A percentile compares a stretch with the other conserved stretches of the same genome.
Evolutionary conservation across 768 basidiomycete genomes (phyloP).

Genomic region (Saitozyma sp.): DNA sequence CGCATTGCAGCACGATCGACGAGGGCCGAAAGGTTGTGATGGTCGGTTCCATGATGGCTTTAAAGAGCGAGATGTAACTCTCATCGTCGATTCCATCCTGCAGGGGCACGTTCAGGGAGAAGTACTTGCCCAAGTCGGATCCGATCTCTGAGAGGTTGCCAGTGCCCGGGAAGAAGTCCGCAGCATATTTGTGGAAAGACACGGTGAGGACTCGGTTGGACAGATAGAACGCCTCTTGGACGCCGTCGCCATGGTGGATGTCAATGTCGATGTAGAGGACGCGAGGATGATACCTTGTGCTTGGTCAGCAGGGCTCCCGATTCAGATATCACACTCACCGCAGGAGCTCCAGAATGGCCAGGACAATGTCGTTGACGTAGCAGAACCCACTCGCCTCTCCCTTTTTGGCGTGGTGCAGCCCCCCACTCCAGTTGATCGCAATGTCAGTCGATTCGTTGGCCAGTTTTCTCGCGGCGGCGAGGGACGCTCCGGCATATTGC

Average conservation of each 20-base stretch:
- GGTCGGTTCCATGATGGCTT: slow-evolving; percentile 91
- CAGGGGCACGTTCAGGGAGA: slow-evolving; percentile 89
- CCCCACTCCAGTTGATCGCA: slow-evolving; percentile 98
- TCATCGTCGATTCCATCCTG: slow-evolving; percentile 97
- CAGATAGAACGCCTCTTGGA: slow-evolving; percentile 96
- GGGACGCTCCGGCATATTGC: slow-evolving; percentile 88
- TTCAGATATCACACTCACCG: slow-evolving; percentile 57
- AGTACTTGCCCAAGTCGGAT: slow-evolving; percentile 80
- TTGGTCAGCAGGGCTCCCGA: slow-evolving; percentile 2
- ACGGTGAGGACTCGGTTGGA: slow-evolving; percentile 98
- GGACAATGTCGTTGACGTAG: slow-evolving; percentile 94
- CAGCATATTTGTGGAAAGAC: slow-evolving; percentile 98
- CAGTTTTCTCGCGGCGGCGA: slow-evolving; percentile 87
- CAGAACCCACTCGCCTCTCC: slow-evolving; percentile 98
- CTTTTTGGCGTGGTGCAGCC: slow-evolving; percentile 95
- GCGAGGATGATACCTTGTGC: slow-evolving; percentile 76
- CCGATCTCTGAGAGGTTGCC: slow-evolving; percentile 90
- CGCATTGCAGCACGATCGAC: slow-evolving; percentile 92
- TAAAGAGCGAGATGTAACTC: slow-evolving; percentile 93
- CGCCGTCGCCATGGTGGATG: slow-evolving; percentile 97
- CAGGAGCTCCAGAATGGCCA: slow-evolving; percentile 88
- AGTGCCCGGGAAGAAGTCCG: slow-evolving; percentile 97
- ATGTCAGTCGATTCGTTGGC: slow-evolving; percentile 85
- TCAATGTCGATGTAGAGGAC: slow-evolving; percentile 99
- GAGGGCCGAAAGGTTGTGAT: slow-evolving; percentile 84